phyloP scores from a whole-genome alignment of 495 filamentous ascomycete species.

The Chlorociboria aeruginascens region DNA sequence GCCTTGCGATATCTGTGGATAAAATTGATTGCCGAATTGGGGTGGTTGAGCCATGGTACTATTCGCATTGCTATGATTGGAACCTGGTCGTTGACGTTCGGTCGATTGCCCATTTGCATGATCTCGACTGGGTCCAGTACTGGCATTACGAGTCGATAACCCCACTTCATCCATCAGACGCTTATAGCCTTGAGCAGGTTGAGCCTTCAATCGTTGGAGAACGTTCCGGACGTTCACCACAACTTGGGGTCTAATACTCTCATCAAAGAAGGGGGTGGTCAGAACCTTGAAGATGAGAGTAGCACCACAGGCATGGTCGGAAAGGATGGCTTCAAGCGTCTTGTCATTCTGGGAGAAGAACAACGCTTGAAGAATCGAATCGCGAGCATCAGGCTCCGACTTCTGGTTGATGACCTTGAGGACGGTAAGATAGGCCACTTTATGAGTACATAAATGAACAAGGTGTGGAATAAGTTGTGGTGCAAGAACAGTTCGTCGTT shows the following conservation, averaged over 20 bases:
- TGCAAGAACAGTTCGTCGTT: conserved; percentile 81
- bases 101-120: conserved; percentile 4
- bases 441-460: conserved; percentile 97
- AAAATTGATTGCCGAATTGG: conserved; percentile 27
- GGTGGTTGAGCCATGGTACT: conserved; percentile 19
- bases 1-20: conserved; percentile 24
- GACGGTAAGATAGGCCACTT: conserved; percentile 95
- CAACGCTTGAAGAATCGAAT: conserved; percentile 78
- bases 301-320: conserved; percentile 83
- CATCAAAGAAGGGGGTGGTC: conserved; percentile 95
- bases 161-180: conserved; percentile 88
- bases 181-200: conserved; percentile 93
- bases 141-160: conserved; percentile 26
- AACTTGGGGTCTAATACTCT: conserved; percentile 74
- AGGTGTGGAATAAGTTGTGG: conserved; percentile 88
- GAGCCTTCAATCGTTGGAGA: conserved; percentile 78
- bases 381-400: conserved; percentile 86
- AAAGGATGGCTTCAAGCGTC: conserved; percentile 79
- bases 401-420: conserved; percentile 98
- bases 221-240: conserved; percentile 86
- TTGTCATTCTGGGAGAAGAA: conserved; percentile 91
- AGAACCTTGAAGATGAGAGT: conserved; percentile 97
- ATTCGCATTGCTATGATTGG: conserved; percentile 35
- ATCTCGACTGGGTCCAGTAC: conserved; percentile 25
- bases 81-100: conserved; percentile 41